These are phyloP conservation scores for Mycena maculata DNA, from an alignment of 768 basidiomycete species.

Conservation along the genomic window DNA sequence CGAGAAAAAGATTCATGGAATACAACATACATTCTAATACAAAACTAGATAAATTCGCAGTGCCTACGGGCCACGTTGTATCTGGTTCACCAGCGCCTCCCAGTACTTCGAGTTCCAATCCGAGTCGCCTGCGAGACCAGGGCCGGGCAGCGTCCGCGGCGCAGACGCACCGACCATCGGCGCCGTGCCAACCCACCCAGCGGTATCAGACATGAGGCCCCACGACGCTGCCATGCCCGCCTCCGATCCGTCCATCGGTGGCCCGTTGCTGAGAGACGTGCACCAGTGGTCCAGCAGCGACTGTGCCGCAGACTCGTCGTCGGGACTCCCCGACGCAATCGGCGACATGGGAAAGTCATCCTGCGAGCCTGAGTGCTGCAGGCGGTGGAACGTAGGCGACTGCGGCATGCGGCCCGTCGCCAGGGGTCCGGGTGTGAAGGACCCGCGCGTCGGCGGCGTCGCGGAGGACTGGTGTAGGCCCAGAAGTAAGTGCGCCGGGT, in stretches of 20 bases:
- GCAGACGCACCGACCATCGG: slow-evolving; percentile 56
- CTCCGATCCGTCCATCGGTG: slow-evolving; percentile 62
- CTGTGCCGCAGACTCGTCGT: slow-evolving; percentile 83
- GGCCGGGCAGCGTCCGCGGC: slow-evolving; percentile 57
- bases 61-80: slow-evolving; percentile 54
- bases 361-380: slow-evolving; percentile 61
- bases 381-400: slow-evolving; percentile 69
- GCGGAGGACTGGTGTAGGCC: slow-evolving; percentile 57
- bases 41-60: too few relatives aligned
- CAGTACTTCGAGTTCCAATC: slow-evolving; percentile 88
- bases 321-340: slow-evolving; percentile 78
- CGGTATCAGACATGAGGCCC: slow-evolving; percentile 69
- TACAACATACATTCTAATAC: slow-evolving; percentile 12
- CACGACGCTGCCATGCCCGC: slow-evolving; percentile 64
- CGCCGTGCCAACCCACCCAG: slow-evolving; percentile 67
- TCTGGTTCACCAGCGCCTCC: slow-evolving; percentile 80
- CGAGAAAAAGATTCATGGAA: slow-evolving; percentile 19
- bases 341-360: slow-evolving; percentile 67
- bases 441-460: slow-evolving; percentile 47
- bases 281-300: slow-evolving; percentile 87
- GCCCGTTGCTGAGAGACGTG: slow-evolving; percentile 75
- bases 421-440: slow-evolving; percentile 38
- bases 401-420: slow-evolving; percentile 47
- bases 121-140: slow-evolving; percentile 64
- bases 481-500: slow-evolving; percentile 64